Percentiles rank a stretch among this genome's conserved stretches.
phyloP scores from a whole-genome alignment of 1,284 basidiomycete genomes.

The Pascua sp. region DNA sequence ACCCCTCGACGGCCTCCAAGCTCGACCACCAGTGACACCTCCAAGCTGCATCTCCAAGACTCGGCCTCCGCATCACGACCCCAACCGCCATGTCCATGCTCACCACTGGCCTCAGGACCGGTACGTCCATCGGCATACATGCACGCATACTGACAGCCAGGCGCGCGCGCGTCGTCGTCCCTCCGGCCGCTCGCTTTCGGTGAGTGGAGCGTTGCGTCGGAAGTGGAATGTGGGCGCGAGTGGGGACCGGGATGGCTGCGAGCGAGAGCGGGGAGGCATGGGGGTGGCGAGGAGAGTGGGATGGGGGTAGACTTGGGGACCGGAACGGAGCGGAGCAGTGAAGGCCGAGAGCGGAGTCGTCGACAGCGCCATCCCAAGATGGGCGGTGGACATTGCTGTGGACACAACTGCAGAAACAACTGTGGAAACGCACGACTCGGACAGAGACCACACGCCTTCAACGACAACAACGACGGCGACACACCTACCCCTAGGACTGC shows the following conservation, averaged over 20 bases:
- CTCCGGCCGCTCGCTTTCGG: constrained; percentile 33
- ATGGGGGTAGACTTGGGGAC: no score
- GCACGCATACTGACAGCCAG: neutral
- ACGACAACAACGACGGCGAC: neutral
- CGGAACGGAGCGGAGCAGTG: no score
- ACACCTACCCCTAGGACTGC: neutral
- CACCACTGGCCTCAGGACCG: constrained; percentile 32
- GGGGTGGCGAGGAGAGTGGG: no score
- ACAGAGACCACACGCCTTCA: neutral
- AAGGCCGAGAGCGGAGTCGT: no score
- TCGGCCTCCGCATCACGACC: constrained; percentile 1
- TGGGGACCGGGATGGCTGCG: no score
- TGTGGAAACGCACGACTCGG: no score
- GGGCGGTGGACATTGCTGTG: no score
- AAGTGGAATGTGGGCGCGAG: no score
- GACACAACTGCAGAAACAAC: no score
- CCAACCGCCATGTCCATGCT: constrained; percentile 29
- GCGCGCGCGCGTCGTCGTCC: constrained; percentile 32
- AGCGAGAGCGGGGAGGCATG: no score
- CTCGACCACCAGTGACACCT: constrained; percentile 2
- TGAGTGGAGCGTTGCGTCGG: neutral
- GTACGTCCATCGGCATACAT: constrained; percentile 13
- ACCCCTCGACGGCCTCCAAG: neutral
- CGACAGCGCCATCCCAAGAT: no score
- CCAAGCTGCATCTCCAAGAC: neutral